phyloP scores from a whole-genome alignment of 2,329 filamentous ascomycete species.

The Amylocarpus encephaloides region DNA sequence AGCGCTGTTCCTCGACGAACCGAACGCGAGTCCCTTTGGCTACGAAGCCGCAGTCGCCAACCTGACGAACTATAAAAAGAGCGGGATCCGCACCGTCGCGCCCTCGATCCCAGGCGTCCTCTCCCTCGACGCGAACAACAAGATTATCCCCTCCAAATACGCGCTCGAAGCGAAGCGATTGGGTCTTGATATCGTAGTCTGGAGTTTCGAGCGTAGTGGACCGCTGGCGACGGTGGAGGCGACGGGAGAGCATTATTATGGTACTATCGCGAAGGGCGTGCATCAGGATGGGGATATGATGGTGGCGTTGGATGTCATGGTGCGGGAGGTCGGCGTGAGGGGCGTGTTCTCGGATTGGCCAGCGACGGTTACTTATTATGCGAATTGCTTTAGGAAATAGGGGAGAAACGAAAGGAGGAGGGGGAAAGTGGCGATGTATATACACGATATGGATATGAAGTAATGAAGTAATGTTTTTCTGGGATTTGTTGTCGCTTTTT shows the following conservation, averaged over 20 bases:
- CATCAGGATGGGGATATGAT: constrained; percentile 15
- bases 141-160: constrained; percentile 17
- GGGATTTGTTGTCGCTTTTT: no score
- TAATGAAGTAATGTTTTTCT: no score
- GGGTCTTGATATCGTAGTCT: constrained; percentile 17
- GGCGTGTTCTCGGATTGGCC: constrained; percentile 19
- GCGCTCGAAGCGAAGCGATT: constrained; percentile 11
- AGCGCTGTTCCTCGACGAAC: constrained; percentile 19
- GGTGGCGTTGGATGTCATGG: constrained; percentile 16
- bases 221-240: constrained; percentile 2
- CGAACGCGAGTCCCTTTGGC: constrained; percentile 9
- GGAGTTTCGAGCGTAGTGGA: constrained; percentile 19
- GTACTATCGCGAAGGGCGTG: constrained; percentile 5
- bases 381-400: constrained; percentile 15
- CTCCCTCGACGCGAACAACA: constrained; percentile 9
- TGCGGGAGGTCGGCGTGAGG: constrained; percentile 14
- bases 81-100: constrained; percentile 17
- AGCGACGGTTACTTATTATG: constrained; percentile 16
- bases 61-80: constrained; percentile 8
- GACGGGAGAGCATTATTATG: constrained; percentile 15
- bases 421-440: not conserved
- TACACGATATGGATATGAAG: no score
- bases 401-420: not conserved
- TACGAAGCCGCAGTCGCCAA: constrained; percentile 5
- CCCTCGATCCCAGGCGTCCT: constrained; percentile 16